These are phyloP conservation scores for Termitomyces sp. DNA, from an alignment of 1,284 basidiomycete species.

Conservation along the genomic window DNA sequence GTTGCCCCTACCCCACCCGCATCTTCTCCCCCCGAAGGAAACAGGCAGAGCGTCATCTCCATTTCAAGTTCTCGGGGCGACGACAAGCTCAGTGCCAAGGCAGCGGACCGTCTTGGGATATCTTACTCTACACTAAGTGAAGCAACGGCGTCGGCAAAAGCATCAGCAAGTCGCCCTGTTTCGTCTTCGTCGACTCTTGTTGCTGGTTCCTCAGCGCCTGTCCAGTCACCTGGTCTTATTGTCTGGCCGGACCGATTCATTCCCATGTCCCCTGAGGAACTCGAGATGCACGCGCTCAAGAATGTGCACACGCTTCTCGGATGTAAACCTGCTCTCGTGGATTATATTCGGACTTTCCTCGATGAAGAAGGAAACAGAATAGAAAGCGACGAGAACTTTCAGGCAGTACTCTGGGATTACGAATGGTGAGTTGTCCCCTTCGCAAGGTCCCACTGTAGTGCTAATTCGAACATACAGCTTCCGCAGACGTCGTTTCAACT, in stretches of 20 bases:
- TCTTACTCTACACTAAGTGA: slow-evolving; percentile 31
- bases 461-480: slow-evolving; percentile 37
- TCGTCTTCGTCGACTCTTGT: slow-evolving; percentile 19
- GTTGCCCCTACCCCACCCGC: background rate
- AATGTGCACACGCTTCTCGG: slow-evolving; percentile 59
- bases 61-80: slow-evolving; percentile 3
- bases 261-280: slow-evolving; percentile 48
- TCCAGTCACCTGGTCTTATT: slow-evolving; percentile 49
- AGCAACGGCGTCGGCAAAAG: slow-evolving; percentile 22
- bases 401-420: slow-evolving; percentile 60
- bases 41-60: background rate
- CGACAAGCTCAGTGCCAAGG: slow-evolving; percentile 35
- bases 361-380: slow-evolving; percentile 36
- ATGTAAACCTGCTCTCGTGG: slow-evolving; percentile 52
- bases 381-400: slow-evolving; percentile 41
- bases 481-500: slow-evolving; percentile 56
- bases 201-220: slow-evolving; percentile 12
- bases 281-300: slow-evolving; percentile 68
- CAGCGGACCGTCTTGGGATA: slow-evolving; percentile 42
- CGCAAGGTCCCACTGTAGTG: slow-evolving; percentile 1
- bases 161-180: slow-evolving; percentile 20
- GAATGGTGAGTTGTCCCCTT: slow-evolving; percentile 47
- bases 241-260: slow-evolving; percentile 55
- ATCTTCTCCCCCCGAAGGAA: background rate
- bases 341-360: slow-evolving; percentile 39